A percentile compares a stretch with the other conserved stretches of the same genome.
Evolutionary conservation across 148 eudicot species (phyloP).

Genomic region (Hydrangea macrophylla): DNA sequence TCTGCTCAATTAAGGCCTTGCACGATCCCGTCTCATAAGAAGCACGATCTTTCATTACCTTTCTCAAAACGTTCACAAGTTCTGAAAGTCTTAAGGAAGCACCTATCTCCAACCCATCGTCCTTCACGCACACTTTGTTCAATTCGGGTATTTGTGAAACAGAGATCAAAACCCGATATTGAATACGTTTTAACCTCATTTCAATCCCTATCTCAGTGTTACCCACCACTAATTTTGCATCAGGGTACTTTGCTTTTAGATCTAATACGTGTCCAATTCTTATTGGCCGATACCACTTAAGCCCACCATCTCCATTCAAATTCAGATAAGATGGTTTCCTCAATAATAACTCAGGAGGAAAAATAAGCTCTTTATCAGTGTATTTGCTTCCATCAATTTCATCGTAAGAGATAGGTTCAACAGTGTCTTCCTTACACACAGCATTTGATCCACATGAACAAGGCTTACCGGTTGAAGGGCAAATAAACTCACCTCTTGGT

Average conservation of each 20-base stretch:
- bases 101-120: slow-evolving; percentile 92
- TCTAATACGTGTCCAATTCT: slow-evolving; percentile 79
- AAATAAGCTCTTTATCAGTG: slow-evolving; percentile 78
- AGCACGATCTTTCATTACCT: slow-evolving; percentile 44
- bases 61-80: slow-evolving; percentile 45
- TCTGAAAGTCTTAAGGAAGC: slow-evolving; percentile 82
- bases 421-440: slow-evolving; percentile 23
- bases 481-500: slow-evolving; percentile 55
- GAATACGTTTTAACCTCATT: slow-evolving; percentile 80
- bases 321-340: slow-evolving; percentile 50
- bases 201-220: slow-evolving; percentile 95
- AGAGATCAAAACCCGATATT: slow-evolving; percentile 69
- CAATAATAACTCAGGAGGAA: slow-evolving; percentile 81
- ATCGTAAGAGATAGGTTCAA: slow-evolving; percentile 54
- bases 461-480: slow-evolving; percentile 95
- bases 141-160: slow-evolving; percentile 79
- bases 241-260: slow-evolving; percentile 70
- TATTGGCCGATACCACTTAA: slow-evolving; percentile 84
- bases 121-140: slow-evolving; percentile 55
- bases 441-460: slow-evolving; percentile 71
- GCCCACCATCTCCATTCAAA: slow-evolving; percentile 68
- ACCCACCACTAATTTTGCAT: slow-evolving; percentile 75
- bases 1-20: slow-evolving; percentile 73
- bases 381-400: slow-evolving; percentile 75
- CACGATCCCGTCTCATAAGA: slow-evolving; percentile 73